These are phyloP conservation scores for Didymella glomerata DNA, from an alignment of 2,329 filamentous ascomycete genomes.

Conservation along the genomic window DNA sequence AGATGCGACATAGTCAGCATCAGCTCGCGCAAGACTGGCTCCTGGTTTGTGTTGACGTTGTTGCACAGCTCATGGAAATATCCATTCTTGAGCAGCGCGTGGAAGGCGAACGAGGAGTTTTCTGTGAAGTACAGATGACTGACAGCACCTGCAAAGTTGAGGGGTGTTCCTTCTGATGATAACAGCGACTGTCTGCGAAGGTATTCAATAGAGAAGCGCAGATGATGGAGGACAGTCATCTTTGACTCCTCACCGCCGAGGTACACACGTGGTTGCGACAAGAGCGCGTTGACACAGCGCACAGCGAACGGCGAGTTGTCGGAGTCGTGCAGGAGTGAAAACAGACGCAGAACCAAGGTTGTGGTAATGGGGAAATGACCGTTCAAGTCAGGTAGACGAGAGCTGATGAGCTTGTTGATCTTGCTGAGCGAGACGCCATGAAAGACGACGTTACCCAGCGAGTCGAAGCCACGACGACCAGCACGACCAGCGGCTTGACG, in stretches of 20 bases:
- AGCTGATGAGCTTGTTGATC: conserved; percentile 74
- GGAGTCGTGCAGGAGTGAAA: conserved; percentile 72
- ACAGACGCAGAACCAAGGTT: conserved; percentile 73
- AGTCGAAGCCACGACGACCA: conserved; percentile 80
- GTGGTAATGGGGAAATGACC: conserved; percentile 83
- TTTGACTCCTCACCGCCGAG: conserved; percentile 73
- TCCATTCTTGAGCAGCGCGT: conserved; percentile 74
- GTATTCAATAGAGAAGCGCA: conserved; percentile 84
- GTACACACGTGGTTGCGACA: conserved; percentile 75
- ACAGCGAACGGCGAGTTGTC: conserved; percentile 69
- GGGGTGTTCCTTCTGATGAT: conserved; percentile 65
- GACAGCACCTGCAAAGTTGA: conserved; percentile 76
- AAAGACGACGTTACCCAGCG: conserved; percentile 83
- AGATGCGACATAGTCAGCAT: conserved; percentile 75
- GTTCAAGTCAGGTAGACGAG: conserved; percentile 74
- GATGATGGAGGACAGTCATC: conserved; percentile 75
- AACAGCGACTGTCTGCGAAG: conserved; percentile 74
- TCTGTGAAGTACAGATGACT: conserved; percentile 80
- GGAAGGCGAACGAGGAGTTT: conserved; percentile 78
- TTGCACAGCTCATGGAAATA: conserved; percentile 73
- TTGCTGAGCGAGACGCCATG: conserved; percentile 69
- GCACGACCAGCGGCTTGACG: conserved; percentile 79
- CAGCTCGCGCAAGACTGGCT: conserved; percentile 64
- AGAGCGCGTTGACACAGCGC: conserved; percentile 69
- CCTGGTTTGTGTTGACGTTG: conserved; percentile 60